phyloP scores from a whole-genome alignment of 257 asterid species.

The Striga asiatica region DNA sequence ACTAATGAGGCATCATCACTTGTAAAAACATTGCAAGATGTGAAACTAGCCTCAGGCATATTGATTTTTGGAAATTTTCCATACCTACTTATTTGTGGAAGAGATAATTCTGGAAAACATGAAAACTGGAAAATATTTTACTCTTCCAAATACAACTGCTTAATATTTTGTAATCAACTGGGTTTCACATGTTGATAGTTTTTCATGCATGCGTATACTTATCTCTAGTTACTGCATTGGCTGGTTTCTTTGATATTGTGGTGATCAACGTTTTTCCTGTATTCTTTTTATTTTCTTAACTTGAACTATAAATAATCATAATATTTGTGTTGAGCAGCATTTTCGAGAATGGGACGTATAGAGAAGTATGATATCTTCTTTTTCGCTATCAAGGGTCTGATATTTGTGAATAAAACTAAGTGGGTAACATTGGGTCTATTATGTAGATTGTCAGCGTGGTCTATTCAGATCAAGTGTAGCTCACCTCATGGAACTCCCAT shows the following conservation, averaged over 20 bases:
- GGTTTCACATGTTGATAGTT: background rate
- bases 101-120: background rate
- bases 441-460: background rate
- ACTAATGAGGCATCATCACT: background rate
- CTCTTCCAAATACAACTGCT: background rate
- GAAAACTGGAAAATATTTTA: background rate
- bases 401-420: constrained; percentile 5
- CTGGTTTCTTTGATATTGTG: background rate
- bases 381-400: background rate
- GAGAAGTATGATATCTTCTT: constrained; percentile 3
- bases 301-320: background rate
- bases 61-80: too few relatives aligned
- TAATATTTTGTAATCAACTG: background rate
- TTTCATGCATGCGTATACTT: background rate
- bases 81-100: background rate
- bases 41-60: background rate
- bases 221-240: background rate
- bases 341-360: background rate
- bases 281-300: background rate
- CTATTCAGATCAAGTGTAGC: background rate
- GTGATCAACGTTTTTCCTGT: background rate
- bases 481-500: background rate
- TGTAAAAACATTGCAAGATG: background rate
- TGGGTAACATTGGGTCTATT: background rate
- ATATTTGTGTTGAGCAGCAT: background rate